Evolutionary conservation across 2,329 filamentous ascomycete genomes (phyloP), one percentile per base, ranked within the genome.

Genomic region (Diaporthe citriasiana): DNA sequence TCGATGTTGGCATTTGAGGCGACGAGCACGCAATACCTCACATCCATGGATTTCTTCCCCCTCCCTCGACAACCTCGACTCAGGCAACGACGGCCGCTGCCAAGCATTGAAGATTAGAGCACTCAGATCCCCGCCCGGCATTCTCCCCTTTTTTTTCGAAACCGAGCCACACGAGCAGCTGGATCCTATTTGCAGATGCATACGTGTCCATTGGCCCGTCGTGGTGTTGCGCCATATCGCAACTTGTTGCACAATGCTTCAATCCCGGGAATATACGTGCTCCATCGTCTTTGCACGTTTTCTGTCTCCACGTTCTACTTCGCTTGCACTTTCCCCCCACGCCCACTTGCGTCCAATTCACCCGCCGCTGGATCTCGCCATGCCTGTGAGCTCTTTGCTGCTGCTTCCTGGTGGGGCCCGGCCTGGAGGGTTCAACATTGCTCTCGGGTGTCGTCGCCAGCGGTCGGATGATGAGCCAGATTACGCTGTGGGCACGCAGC

Each of bases 191-290:
- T 35, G 57, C 35, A 51, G 53, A 55, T 72, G 53, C 22, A 50
- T 74, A 51, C 7, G 27, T n/a, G n/a, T 38, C 57, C 47, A 55
- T 71, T 71, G 68, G 72, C 68, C 30, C n/a, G 25, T 30, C 70
- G 10, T 56, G 33, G 50, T 51, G 66, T 59, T 75, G 72, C 72
- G 71, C 74, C 72, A 75, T 75, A 73, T 75, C 70, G 53, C 72
- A 59, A 47, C 72, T 71, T 63, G 72, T 73, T 73, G 74, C 74
- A 69, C 74, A 75, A 75, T 73, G 68, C 53, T 33, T 22, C 47
- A 69, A 53, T 74, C n/a, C 55, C 47, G 33, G 12, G 25, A 13
- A 70, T 15, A 19, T 19, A 42, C 22, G 6, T 38, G 19, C 9
- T 50, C 35, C 35, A 3, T 57, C 55, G 53, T 35, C 40, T 12